Base-by-base conservation (phyloP, 441 rosid genomes). In the Adansonia madagascariensis region DNA sequence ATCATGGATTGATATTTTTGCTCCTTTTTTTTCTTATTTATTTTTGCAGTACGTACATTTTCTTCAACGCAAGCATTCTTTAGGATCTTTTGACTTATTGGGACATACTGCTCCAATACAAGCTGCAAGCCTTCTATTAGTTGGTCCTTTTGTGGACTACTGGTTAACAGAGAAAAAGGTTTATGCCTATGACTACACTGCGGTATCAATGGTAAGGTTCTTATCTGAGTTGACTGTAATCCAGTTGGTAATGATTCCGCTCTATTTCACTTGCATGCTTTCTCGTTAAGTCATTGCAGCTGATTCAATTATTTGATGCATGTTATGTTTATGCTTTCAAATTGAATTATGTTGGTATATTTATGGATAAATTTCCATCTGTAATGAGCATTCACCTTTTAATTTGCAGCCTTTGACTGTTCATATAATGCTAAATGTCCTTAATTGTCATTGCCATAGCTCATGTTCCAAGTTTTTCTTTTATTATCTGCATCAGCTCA, bases 81-180 rank as follows among this genome's bases (percentile, higher is more conserved):
- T 95, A 11, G 95, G 97, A 72, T 95, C 99, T 64, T 95, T 94
- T 83, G 91, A 90, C 83, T 82, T 95, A 77, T 81, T 95, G 80
- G 99, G 97, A 55, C 99, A 92, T 86, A 95, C 99, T n/a, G 98
- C 99, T 83, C 98, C 98, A 9, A 91, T 90, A 47, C 99, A 95
- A 89, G 98, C 98, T 47, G 91, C 89, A 53, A 90, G 97, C 71
- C 85, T 95, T 77, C 86, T 95, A 78, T 74, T 92, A 52, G 84
- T 83, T 6, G 99, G 99, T n/a, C 99, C 98, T 53, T 90, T 95
- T 86, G 81, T 92, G 70, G 98, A 95, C 85, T 95, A 88, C 77
- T 89, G 95, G 98, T 80, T 95, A 87, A 94, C 97, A 39, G 85
- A 78, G 71, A 88, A 91, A 80, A 89, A 92, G 84, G 91, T 94